Evolutionary conservation across 371 early-diverging fungal genomes (phyloP).

Genomic region (Actinomortierella wolfii): DNA sequence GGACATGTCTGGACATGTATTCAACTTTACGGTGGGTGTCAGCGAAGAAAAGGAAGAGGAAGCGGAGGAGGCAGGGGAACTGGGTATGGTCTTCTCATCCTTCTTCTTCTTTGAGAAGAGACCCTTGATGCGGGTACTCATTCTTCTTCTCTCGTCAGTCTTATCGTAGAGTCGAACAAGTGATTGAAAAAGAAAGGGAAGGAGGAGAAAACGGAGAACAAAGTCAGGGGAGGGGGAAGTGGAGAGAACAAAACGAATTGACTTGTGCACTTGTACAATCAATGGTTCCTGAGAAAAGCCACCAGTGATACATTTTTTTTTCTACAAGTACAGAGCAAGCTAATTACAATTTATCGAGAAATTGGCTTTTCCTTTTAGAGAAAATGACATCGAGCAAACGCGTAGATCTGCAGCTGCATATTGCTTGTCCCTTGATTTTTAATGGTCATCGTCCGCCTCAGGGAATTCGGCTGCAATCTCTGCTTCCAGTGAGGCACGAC

Average conservation of each 20-base stretch:
- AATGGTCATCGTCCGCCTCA: background rate
- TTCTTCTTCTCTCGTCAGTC: slow-evolving; percentile 8
- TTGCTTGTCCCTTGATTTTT: too few relatives aligned
- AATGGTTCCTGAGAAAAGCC: background rate
- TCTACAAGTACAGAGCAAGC: background rate
- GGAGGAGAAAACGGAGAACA: background rate
- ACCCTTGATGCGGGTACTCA: slow-evolving; percentile 46
- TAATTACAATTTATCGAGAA: too few relatives aligned
- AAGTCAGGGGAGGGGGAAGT: slow-evolving; percentile 4
- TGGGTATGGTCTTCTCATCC: slow-evolving; percentile 11
- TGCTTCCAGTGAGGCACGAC: slow-evolving; percentile 20
- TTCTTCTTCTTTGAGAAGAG: slow-evolving; percentile 44
- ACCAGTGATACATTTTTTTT: background rate
- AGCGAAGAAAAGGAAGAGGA: background rate
- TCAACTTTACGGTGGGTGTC: background rate
- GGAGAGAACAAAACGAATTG: background rate
- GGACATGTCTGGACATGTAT: background rate
- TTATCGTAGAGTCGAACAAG: background rate
- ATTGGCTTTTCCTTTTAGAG: too few relatives aligned
- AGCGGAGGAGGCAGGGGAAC: slow-evolving; percentile 2
- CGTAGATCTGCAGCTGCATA: too few relatives aligned
- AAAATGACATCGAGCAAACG: too few relatives aligned
- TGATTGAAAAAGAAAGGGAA: background rate
- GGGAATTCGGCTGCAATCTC: slow-evolving; percentile 22
- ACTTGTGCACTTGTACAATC: too few relatives aligned